Evolutionary conservation across 1,284 basidiomycete species (phyloP), one percentile per base, ranked within the genome.

Genomic region (Amylostereum chailletii): DNA sequence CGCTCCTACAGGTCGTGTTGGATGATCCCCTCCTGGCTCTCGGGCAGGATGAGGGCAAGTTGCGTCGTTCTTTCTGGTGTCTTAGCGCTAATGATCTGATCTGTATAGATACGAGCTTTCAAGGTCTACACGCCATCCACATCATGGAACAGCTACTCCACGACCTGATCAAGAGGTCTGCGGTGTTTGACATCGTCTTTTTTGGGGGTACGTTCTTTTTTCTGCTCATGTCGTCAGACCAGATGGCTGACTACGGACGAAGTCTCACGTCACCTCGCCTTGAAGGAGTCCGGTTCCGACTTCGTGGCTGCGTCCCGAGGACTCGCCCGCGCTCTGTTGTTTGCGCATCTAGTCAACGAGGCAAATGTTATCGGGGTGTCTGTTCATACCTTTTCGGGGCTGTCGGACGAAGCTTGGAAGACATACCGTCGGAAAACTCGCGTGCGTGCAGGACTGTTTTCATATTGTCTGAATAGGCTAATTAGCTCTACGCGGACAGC

Each of bases 121-220:
- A 86, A 58, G 70, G 81, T 38, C 49, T 82, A 0, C 83, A 86
- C 58, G 83, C 81, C 2, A 63, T 74, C 31, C 69, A 76, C 50
- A 60, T 65, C 3, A 65, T 86, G 34, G 84, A 86, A 58, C 61
- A 65, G 30, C 61, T 70, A 2, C 57, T 86, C 1, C 49, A 67
- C 3, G 69, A 81, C 38, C 74, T 83, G 52, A 60, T 65, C 7
- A 67, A 62, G 31, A 71, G 82, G 6, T 68, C 67, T 1, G 75
- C 76, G 0, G 70, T 71, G n/a, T 83, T 84, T 51, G 79, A 84
- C 34, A 64, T 86, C 31, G 76, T 79, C 4, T 85, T 86, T 58
- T 86, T 74, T 67, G 62, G 76, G 49, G 69, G 83, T 79, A 47
- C 40, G 69, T 58, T 29, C 11, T 6, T 19, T 27, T 29, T 6